Percentiles rank a stretch among this genome's conserved stretches.
Conservation (phyloP, 768 basidiomycete genomes). For the Termitomyces sp. region DNA sequence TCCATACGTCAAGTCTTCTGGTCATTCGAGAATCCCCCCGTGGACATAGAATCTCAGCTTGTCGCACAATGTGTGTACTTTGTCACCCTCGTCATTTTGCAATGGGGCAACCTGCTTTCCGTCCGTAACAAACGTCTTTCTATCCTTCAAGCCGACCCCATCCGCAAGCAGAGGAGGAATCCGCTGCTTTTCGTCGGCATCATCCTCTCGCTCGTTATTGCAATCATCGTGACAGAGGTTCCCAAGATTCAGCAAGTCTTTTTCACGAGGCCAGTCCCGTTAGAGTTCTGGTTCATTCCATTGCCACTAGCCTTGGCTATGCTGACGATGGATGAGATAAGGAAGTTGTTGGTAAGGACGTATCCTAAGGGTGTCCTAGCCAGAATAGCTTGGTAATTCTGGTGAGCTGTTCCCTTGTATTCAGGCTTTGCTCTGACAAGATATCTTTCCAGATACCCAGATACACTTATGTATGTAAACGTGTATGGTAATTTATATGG, state of each 20-base stretch:
- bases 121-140: constrained; percentile 35
- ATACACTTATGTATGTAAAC: no score
- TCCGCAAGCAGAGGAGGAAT: constrained; percentile 43
- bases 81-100: no score
- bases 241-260: constrained; percentile 39
- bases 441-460: neutral
- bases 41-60: no score
- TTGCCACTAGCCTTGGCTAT: constrained; percentile 37
- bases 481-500: neutral
- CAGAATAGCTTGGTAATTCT: constrained; percentile 12
- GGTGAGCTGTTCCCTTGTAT: neutral
- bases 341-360: constrained; percentile 33
- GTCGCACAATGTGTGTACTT: no score
- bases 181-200: constrained; percentile 19
- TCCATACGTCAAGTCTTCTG: neutral
- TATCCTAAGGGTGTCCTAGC: constrained; percentile 16
- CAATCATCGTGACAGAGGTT: constrained; percentile 38
- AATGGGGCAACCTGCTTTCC: no score
- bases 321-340: constrained; percentile 35
- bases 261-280: constrained; percentile 34
- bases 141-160: constrained; percentile 34
- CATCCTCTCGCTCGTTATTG: constrained; percentile 26
- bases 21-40: neutral
- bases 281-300: constrained; percentile 44
- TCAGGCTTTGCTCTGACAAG: neutral